Conservation (phyloP, 306 rosid species). For the Biancaea sappan region DNA sequence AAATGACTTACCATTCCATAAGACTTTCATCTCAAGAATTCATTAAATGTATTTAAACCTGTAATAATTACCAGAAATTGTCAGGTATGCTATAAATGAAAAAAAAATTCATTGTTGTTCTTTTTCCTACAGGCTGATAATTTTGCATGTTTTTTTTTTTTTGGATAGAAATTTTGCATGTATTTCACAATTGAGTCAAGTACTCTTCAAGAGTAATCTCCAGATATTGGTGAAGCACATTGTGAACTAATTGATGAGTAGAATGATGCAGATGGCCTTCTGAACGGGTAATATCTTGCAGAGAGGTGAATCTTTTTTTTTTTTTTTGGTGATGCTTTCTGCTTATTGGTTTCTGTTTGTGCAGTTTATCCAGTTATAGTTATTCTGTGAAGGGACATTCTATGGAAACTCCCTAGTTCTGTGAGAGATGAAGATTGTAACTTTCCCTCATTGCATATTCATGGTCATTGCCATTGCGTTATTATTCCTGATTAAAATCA, state of each 20-base stretch:
- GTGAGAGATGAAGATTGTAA: conserved; percentile 48
- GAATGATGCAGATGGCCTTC: conserved; percentile 37
- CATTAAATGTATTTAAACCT: conserved; percentile 74
- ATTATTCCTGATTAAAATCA: conserved; percentile 57
- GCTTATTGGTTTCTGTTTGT: conserved; percentile 35
- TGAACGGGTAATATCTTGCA: too few relatives aligned
- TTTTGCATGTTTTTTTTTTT: conserved; percentile 20
- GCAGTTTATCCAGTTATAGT: conserved; percentile 47
- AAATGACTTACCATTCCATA: conserved; percentile 68
- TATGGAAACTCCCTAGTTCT: conserved; percentile 48
- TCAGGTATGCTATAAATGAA: conserved; percentile 55
- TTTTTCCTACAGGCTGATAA: conserved; percentile 1
- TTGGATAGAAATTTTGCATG: too few relatives aligned
- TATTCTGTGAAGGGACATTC: conserved; percentile 48
- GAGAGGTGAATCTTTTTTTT: conserved; percentile 17
- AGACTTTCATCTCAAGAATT: conserved; percentile 75
- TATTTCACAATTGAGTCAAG: too few relatives aligned
- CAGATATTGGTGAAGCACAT: conserved; percentile 71
- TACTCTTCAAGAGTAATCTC: conserved; percentile 63
- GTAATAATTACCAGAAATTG: conserved; percentile 83
- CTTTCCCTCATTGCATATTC: conserved; percentile 39
- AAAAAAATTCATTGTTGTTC: not conserved
- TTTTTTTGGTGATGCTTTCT: conserved; percentile 14
- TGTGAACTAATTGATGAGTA: conserved; percentile 72
- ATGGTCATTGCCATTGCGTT: conserved; percentile 59